phyloP scores from a whole-genome alignment of 75 land plant genomes.

The Selaginella moellendorffii region DNA sequence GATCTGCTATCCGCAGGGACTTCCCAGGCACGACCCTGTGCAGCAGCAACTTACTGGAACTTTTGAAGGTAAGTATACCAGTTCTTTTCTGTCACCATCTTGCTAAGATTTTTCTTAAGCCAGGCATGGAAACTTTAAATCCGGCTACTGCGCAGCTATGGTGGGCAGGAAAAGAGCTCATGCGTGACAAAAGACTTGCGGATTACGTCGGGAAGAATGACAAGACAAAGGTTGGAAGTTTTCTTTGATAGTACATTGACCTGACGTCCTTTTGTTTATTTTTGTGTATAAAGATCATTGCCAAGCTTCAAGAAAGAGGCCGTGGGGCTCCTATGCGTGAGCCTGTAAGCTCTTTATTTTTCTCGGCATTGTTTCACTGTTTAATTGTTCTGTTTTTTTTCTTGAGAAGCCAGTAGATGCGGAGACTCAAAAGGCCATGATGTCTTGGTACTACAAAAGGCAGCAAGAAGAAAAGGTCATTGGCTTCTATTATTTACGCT shows the following conservation, averaged over 20 bases:
- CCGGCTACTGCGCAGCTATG: conserved; percentile 29
- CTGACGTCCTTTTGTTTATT: neutral
- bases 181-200: conserved; percentile 29
- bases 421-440: conserved; percentile 39
- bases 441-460: conserved; percentile 31
- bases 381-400: too few species aligned
- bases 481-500: neutral
- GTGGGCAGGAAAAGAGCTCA: conserved; percentile 48
- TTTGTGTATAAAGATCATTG: conserved; percentile 26
- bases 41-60: conserved; percentile 31
- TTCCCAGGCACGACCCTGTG: conserved; percentile 30
- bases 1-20: conserved; percentile 37
- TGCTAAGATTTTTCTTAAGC: neutral
- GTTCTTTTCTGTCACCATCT: conserved; percentile 9
- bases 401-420: conserved; percentile 25
- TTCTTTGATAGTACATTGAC: neutral
- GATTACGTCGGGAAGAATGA: conserved; percentile 37
- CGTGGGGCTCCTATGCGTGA: conserved; percentile 35
- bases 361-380: too few species aligned
- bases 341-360: conserved; percentile 20
- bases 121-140: conserved; percentile 26
- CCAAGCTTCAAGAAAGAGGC: conserved; percentile 32
- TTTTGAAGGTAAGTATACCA: conserved; percentile 11
- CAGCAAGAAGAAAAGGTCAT: conserved; percentile 31
- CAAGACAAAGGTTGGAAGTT: conserved; percentile 29